Evolutionary conservation across 805 yeast species (phyloP).

Genomic region (Naumovozyma baii): DNA sequence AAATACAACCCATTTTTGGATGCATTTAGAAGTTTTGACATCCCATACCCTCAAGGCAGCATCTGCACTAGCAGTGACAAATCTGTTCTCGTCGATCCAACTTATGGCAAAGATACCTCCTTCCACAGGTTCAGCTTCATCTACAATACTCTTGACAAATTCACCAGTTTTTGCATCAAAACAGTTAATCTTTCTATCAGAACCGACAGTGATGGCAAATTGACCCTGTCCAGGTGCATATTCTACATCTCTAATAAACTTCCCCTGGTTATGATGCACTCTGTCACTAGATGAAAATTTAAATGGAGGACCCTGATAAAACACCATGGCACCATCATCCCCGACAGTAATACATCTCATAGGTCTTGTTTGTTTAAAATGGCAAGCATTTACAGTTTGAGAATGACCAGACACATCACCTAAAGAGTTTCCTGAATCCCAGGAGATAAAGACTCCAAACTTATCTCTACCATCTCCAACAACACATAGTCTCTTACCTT

Average conservation of each 20-base stretch:
- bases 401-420: conserved; percentile 95
- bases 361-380: conserved; percentile 79
- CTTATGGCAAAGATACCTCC: conserved; percentile 77
- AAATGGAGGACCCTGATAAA: conserved; percentile 89
- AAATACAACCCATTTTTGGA: conserved; percentile 42
- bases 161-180: conserved; percentile 90
- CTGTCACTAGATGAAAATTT: conserved; percentile 67
- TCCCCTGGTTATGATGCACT: conserved; percentile 53
- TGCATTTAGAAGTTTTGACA: conserved; percentile 34
- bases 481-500: conserved; percentile 74
- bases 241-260: conserved; percentile 69
- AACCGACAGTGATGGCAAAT: conserved; percentile 64
- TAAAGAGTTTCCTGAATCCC: conserved; percentile 92
- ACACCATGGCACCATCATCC: conserved; percentile 79
- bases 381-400: conserved; percentile 71
- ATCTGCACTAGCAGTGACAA: conserved; percentile 83
- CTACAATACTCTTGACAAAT: conserved; percentile 40
- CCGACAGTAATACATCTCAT: conserved; percentile 88
- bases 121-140: conserved; percentile 39
- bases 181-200: conserved; percentile 66
- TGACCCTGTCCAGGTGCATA: conserved; percentile 71
- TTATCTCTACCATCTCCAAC: conserved; percentile 91
- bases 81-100: conserved; percentile 47
- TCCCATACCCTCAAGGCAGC: conserved; percentile 60
- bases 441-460: conserved; percentile 85